phyloP scores from a whole-genome alignment of 805 yeast species.

The Kazachstania psychrophila region DNA sequence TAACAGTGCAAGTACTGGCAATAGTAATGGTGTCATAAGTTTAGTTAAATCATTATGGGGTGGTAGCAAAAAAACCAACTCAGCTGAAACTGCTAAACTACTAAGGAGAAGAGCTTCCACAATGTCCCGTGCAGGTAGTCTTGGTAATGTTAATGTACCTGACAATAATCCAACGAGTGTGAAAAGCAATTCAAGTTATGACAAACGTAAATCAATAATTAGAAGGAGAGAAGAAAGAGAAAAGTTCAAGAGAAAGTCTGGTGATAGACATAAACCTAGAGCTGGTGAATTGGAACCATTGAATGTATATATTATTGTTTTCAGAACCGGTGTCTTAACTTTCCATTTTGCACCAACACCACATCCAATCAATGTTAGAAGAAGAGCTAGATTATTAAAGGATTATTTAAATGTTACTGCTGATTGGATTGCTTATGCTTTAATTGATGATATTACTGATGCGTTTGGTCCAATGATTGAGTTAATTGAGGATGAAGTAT shows the following conservation, averaged over 20 bases:
- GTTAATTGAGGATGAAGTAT: slow-evolving; percentile 88
- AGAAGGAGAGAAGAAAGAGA: slow-evolving; percentile 31
- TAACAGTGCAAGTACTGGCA: slow-evolving; percentile 4
- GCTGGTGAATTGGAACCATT: slow-evolving; percentile 68
- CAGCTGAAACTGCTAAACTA: neutral
- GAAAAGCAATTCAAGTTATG: slow-evolving; percentile 7
- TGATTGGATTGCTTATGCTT: slow-evolving; percentile 95
- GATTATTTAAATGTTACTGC: slow-evolving; percentile 87
- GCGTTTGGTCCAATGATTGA: slow-evolving; percentile 96
- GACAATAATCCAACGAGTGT: slow-evolving; percentile 3
- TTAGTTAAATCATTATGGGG: neutral
- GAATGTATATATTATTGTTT: slow-evolving; percentile 87
- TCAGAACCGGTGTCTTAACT: slow-evolving; percentile 81
- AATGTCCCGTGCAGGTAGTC: neutral
- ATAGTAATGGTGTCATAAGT: neutral
- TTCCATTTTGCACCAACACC: slow-evolving; percentile 94
- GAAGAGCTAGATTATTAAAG: slow-evolving; percentile 78
- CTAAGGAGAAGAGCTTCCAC: slow-evolving; percentile 9
- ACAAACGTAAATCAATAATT: slow-evolving; percentile 19
- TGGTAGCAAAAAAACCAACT: slow-evolving; percentile 1
- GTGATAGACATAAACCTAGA: slow-evolving; percentile 37
- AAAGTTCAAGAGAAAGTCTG: slow-evolving; percentile 35
- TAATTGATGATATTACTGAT: slow-evolving; percentile 94
- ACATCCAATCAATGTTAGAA: slow-evolving; percentile 89
- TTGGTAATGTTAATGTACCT: slow-evolving; percentile 2